phyloP scores from a whole-genome alignment of 2,329 filamentous ascomycete species.

The Fusarium musae region DNA sequence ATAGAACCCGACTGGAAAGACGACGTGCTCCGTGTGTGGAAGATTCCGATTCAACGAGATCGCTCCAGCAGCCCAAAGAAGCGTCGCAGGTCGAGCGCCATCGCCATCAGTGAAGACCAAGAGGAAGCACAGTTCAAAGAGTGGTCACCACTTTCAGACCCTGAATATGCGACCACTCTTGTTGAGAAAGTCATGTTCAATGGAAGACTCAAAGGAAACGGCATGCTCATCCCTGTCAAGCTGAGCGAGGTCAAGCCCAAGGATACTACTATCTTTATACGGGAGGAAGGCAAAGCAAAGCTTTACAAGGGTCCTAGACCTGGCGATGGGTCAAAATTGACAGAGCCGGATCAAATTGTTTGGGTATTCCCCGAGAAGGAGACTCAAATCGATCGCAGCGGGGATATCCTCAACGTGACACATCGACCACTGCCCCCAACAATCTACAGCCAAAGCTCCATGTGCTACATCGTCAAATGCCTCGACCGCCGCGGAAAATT shows the following conservation, averaged over 20 bases:
- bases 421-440: conserved; percentile 71
- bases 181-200: conserved; percentile 53
- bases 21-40: conserved; percentile 84
- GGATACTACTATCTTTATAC: conserved; percentile 63
- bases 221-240: conserved; percentile 41
- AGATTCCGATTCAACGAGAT: conserved; percentile 65
- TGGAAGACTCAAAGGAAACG: conserved; percentile 43
- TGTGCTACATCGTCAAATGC: conserved; percentile 88
- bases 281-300: conserved; percentile 71
- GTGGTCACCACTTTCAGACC: conserved; percentile 42
- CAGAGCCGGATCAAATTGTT: conserved; percentile 39
- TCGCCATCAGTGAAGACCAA: conserved; percentile 7
- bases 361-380: conserved; percentile 45
- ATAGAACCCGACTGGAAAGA: conserved; percentile 77
- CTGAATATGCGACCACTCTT: conserved; percentile 45
- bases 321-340: conserved; percentile 23
- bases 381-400: conserved; percentile 6
- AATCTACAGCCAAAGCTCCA: conserved; percentile 70
- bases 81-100: conserved; percentile 44
- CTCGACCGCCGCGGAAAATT: conserved; percentile 85
- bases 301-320: conserved; percentile 72
- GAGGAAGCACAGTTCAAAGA: conserved; percentile 28
- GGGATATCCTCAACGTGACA: conserved; percentile 30
- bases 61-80: conserved; percentile 51
- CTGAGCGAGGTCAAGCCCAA: conserved; percentile 45